Base-by-base conservation (phyloP, 352 stramenopile species). In the Globisporangium sylvaticum region DNA sequence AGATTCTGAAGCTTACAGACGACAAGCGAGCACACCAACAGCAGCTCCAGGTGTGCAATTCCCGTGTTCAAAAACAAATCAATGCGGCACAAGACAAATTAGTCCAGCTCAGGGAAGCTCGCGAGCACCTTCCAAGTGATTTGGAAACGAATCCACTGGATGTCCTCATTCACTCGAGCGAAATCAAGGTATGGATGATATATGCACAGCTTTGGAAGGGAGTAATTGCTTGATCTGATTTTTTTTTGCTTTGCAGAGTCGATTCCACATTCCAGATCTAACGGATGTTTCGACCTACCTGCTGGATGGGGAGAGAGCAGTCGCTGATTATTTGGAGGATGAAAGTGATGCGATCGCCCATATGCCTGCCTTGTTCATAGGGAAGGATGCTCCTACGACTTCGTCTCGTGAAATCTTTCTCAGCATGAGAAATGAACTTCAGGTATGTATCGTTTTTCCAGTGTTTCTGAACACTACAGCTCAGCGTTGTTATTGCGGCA, bases 141-240 rank as follows among this genome's bases (percentile, higher is more conserved):
- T 70, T 68, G 24, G 66, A 61, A 29, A 65, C 70, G 31, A 89
- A 69, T 37, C 71, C 81, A 24, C 55, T 92, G 0, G 78, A 84
- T 52, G 55, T 92, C 10, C 66, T 91, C 34, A 67, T 79, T 20
- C 78, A 74, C 53, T 71, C 69, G 2, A 73, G 52, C 3, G 80
- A 92, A 58, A 74, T 92, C 15, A 89, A 89, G 80, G 83, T 90
- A 70, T 31, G 61, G 20, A 22, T 58, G 4, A 4, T 25, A 8
- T n/a, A 32, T 44, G 58, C n/a, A 58, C n/a, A n/a, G 29, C 12
- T 53, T 55, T 24, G 14, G 25, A 24, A 24, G 18, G 42, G 29
- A 37, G 1, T 6, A 18, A 32, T 22, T 0, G 10, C 14, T 0
- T 39, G 34, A n/a, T n/a, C 14, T 37, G 39, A 52, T 29, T 70